Base-by-base conservation (phyloP, 352 stramenopile genomes). In the Phytophthora megakarya region DNA sequence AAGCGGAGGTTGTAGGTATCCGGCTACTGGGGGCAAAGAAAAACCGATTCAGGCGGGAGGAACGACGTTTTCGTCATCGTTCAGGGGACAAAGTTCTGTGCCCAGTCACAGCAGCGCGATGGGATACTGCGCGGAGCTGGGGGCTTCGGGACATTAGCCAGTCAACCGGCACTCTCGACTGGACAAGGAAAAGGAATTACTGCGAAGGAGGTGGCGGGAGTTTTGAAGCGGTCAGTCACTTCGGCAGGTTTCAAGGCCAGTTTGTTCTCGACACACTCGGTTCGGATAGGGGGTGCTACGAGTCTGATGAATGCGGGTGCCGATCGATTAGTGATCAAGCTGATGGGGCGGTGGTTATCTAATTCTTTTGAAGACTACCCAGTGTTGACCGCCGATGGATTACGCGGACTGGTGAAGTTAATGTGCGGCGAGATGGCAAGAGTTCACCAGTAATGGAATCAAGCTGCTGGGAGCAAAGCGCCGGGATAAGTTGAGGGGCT, bases 251-350 rank as follows among this genome's bases (percentile, higher is more conserved):
- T 67, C 0, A 12, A 54, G 3, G 15, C 48, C 0, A 49, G 45
- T 10, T 59, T 46, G 18, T 58, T 53, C 26, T 62, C 43, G 1
- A 53, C 53, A 16, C 28, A 62, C 11, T 62, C 42, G 0, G 16
- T 62, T 5, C 21, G 53, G 10, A 38, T 62, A 1, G 42, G 53
- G 0, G 53, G 26, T 30, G 53, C 53, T 1, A 62, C 43, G 1
- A 15, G n/a, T 1, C 28, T 61, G 13, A 8, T 53, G 16, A 62
- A 53, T 13, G 16, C 54, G 2, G 42, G 43, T 5, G 54, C 42
- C 4, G 43, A 62, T n/a, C 32, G 43, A 4, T 18, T 62, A 5
- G 19, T 39, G 0, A 52, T 46, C 9, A 52, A 61, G 23, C 4
- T 51, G 13, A n/a, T n/a, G n/a, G n/a, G n/a, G n/a, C n/a, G n/a